Evolutionary conservation across 2,329 filamentous ascomycete genomes (phyloP).

Genomic region (Bipolaris victoriae): DNA sequence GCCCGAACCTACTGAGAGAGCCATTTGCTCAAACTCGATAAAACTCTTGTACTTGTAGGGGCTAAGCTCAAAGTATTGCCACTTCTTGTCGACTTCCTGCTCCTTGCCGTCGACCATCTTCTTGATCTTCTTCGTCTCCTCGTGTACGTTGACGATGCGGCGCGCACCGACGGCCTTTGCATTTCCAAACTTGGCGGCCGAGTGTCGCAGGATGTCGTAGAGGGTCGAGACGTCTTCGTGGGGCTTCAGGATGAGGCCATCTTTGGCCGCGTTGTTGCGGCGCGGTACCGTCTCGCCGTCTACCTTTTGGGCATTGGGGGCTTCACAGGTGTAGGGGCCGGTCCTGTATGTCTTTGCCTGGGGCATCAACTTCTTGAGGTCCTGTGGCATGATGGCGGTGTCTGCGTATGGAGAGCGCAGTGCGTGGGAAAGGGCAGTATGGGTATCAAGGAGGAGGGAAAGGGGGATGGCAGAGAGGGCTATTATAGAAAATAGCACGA

Average conservation of each 20-base stretch:
- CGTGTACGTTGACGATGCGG: constrained; percentile 76
- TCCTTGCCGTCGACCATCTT: constrained; percentile 84
- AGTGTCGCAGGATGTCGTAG: constrained; percentile 77
- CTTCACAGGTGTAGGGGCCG: constrained; percentile 77
- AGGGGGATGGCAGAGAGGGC: constrained; percentile 17
- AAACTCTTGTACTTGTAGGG: constrained; percentile 79
- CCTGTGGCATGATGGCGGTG: constrained; percentile 42
- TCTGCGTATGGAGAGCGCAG: constrained; percentile 13
- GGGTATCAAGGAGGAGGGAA: constrained; percentile 19
- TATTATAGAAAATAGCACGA: constrained; percentile 20
- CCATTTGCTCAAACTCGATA: constrained; percentile 75
- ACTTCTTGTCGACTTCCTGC: constrained; percentile 84
- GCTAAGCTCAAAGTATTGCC: constrained; percentile 86
- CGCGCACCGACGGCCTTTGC: constrained; percentile 67
- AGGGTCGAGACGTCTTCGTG: constrained; percentile 74
- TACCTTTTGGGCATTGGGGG: constrained; percentile 69
- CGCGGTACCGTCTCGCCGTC: constrained; percentile 85
- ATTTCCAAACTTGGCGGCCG: constrained; percentile 63
- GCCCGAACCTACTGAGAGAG: constrained; percentile 72
- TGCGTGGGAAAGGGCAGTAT: constrained; percentile 10
- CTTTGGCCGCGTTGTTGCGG: constrained; percentile 72
- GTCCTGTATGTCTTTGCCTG: constrained; percentile 62
- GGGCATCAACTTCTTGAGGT: constrained; percentile 57
- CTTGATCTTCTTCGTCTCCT: constrained; percentile 86
- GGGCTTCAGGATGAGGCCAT: constrained; percentile 71